phyloP scores from a whole-genome alignment of 805 yeast species.

The Wickerhamomyces chambardii region DNA sequence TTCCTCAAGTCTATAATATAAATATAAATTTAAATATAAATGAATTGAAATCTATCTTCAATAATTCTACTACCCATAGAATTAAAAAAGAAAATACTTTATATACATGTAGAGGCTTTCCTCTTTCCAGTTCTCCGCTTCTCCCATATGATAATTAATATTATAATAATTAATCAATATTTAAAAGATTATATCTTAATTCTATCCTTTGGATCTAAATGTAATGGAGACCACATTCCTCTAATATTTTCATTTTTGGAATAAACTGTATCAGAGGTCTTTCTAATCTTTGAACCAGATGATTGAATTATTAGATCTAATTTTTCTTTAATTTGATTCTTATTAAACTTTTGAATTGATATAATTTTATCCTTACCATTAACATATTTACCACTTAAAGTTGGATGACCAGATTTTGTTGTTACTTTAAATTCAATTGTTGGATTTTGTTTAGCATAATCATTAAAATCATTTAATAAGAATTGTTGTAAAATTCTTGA shows the following conservation, averaged over 20 bases:
- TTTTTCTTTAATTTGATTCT: slow-evolving; percentile 54
- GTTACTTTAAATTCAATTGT: slow-evolving; percentile 64
- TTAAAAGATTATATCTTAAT: slow-evolving; percentile 32
- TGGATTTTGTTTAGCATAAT: slow-evolving; percentile 52
- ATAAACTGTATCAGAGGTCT: slow-evolving; percentile 69
- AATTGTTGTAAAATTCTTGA: slow-evolving; percentile 77
- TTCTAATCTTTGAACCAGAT: slow-evolving; percentile 53
- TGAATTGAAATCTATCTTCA: too few relatives aligned
- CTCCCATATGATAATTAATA: too few relatives aligned
- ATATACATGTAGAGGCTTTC: too few relatives aligned
- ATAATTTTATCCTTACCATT: slow-evolving; percentile 44
- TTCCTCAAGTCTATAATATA: too few relatives aligned
- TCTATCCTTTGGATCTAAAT: slow-evolving; percentile 46
- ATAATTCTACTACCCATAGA: too few relatives aligned
- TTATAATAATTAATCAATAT: too few relatives aligned
- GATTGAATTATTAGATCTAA: slow-evolving; percentile 55
- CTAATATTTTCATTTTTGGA: slow-evolving; percentile 78
- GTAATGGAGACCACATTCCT: slow-evolving; percentile 98
- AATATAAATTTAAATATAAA: too few relatives aligned
- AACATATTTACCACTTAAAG: slow-evolving; percentile 48
- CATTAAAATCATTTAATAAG: slow-evolving; percentile 40
- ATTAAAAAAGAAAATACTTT: too few relatives aligned
- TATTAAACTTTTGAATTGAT: slow-evolving; percentile 67
- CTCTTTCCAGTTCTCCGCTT: too few relatives aligned
- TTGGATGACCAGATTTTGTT: slow-evolving; percentile 79